Evolutionary conservation across 1,284 basidiomycete genomes (phyloP), one percentile per base, ranked within the genome.

Genomic region (Ceratobasidium sp.): DNA sequence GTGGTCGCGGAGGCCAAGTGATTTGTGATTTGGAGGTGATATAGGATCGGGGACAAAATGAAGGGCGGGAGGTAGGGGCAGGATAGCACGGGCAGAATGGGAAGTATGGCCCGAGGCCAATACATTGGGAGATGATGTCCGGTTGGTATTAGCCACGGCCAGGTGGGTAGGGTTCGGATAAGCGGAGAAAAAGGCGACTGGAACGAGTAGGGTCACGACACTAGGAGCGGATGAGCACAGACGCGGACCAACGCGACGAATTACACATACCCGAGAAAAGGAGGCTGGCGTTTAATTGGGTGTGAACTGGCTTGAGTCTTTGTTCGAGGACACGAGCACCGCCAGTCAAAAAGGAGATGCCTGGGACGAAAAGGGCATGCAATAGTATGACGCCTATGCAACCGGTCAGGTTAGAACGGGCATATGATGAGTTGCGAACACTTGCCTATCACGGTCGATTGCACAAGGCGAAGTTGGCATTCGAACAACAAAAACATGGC

Each of bases 271-370:
- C 55, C 53, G 12, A 60, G 57, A 71, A 58, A 45, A 71, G 57
- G 34, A 71, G 43, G 39, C 45, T 58, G 26, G 34, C 36, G 36
- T 60, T 72, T 36, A 72, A 26, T 32, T 72, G 72, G 1, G 72
- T 59, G 32, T 48, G 43, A 50, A 57, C 39, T 18, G 67, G 65
- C 46, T 26, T 60, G 48, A 73, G 72, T 45, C 62, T 34, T 62
- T 73, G 72, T 21, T 73, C 60, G 32, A 52, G 59, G 21, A 73
- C 59, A 12, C 59, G 67, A 0, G 72, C 72, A 16, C 72, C 72
- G 4, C 72, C 72, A 16, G 26, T 71, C 4, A 73, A 41, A 32
- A 73, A 73, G 2, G 65, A 69, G 30, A 60, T 41, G 6, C 72
- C 72, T 2, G 72, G 72, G 14, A 73, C 72, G 36, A 73, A 53